Conservation (phyloP, 2,329 filamentous ascomycete species). For the Lasiodiplodia sp. region DNA sequence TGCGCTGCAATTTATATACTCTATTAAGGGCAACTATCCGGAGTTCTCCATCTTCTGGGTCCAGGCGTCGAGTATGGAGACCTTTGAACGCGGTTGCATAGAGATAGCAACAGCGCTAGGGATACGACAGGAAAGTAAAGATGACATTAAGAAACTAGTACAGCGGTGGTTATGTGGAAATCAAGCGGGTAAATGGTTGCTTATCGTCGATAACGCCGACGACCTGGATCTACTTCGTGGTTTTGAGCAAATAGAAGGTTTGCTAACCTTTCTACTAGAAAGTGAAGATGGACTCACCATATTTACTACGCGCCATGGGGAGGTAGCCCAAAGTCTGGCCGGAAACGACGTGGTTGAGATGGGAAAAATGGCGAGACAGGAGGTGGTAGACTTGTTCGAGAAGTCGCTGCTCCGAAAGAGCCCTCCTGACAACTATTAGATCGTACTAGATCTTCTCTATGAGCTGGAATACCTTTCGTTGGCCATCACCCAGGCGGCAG, state of each 20-base stretch:
- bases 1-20: constrained; percentile 42
- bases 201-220: constrained; percentile 14
- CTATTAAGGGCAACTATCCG: constrained; percentile 32
- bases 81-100: constrained; percentile 35
- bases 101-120: constrained; percentile 31
- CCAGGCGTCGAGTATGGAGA: constrained; percentile 36
- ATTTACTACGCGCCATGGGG: constrained; percentile 34
- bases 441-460: constrained; percentile 40
- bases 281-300: constrained; percentile 32
- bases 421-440: constrained; percentile 26
- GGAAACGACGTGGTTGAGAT: constrained; percentile 32
- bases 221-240: constrained; percentile 27
- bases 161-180: constrained; percentile 35
- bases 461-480: constrained; percentile 35
- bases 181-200: constrained; percentile 31
- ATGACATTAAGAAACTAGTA: constrained; percentile 38
- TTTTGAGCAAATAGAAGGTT: constrained; percentile 24
- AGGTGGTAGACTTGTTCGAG: constrained; percentile 30
- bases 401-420: constrained; percentile 30
- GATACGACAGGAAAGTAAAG: constrained; percentile 32
- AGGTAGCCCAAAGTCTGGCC: constrained; percentile 31
- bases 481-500: constrained; percentile 33
- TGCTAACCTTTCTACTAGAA: constrained; percentile 33
- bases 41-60: constrained; percentile 38
- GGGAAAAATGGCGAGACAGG: constrained; percentile 30